Conservation (phyloP, 164 flowering plant genomes). For the Tinospora cordifolia region DNA sequence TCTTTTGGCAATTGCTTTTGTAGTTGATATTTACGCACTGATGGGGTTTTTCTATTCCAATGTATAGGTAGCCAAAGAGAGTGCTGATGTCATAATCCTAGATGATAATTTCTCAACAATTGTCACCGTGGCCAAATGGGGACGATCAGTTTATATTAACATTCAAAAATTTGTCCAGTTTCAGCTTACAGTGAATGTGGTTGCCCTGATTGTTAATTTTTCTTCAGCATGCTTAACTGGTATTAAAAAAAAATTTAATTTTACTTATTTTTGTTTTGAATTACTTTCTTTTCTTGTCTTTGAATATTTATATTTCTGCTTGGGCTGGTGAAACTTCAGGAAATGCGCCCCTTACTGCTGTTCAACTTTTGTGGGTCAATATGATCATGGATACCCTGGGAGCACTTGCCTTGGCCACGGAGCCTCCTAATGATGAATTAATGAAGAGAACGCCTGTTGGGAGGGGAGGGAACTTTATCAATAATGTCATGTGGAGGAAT, state of each 20-base stretch:
- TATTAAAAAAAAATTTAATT: conserved; percentile 15
- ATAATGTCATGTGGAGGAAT: conserved; percentile 92
- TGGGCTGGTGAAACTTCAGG: no score
- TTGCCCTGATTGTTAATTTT: conserved; percentile 79
- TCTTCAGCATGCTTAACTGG: conserved; percentile 91
- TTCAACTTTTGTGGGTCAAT: conserved; percentile 92
- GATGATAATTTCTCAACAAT: conserved; percentile 85
- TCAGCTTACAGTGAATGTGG: conserved; percentile 82
- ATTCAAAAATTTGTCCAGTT: conserved; percentile 96
- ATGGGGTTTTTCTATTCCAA: no score
- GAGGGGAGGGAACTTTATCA: conserved; percentile 77
- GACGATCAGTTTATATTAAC: conserved; percentile 57
- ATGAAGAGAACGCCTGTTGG: conserved; percentile 85
- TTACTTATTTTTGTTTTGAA: not conserved
- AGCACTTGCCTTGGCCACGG: conserved; percentile 88
- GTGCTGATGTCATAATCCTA: conserved; percentile 79
- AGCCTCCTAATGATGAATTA: conserved; percentile 75
- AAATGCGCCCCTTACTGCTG: conserved; percentile 80
- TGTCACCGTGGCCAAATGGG: conserved; percentile 84
- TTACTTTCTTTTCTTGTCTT: no score
- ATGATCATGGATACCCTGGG: conserved; percentile 97
- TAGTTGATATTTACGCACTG: no score
- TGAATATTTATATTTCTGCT: no score
- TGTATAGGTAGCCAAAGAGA: conserved; percentile 79
- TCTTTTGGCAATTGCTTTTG: no score